These are phyloP conservation scores for Amylostereum areolatum DNA, from an alignment of 1,284 basidiomycete genomes.

Conservation along the genomic window DNA sequence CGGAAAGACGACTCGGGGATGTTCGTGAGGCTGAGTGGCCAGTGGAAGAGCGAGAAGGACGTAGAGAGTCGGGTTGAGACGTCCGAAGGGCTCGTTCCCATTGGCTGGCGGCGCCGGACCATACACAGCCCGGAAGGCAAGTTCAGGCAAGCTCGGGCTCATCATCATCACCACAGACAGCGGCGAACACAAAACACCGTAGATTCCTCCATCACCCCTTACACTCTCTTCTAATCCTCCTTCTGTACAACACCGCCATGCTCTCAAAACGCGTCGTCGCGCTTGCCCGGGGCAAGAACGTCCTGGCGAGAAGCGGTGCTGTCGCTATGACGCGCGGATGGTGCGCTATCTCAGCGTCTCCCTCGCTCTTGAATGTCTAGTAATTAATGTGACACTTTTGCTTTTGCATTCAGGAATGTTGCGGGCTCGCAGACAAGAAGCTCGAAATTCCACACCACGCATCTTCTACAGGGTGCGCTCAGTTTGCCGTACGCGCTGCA, in stretches of 20 bases:
- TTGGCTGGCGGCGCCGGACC: no score
- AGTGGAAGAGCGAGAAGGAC: no score
- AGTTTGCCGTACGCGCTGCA: background rate
- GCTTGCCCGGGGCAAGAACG: constrained; percentile 54
- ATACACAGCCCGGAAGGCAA: no score
- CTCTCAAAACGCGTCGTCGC: constrained; percentile 67
- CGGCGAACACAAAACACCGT: no score
- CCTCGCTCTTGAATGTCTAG: constrained; percentile 4
- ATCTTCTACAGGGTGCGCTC: constrained; percentile 57
- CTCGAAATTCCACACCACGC: constrained; percentile 64
- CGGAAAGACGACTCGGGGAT: no score
- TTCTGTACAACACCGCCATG: constrained; percentile 32
- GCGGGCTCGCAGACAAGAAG: constrained; percentile 39
- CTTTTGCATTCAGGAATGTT: constrained; percentile 33
- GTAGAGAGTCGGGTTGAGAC: no score
- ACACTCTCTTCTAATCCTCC: background rate
- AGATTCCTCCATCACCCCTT: background rate
- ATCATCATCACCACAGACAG: no score
- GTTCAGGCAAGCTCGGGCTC: no score
- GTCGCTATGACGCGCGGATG: constrained; percentile 42
- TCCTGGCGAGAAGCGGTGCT: constrained; percentile 35
- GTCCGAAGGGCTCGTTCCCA: no score
- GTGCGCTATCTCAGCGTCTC: constrained; percentile 29
- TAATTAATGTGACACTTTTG: constrained; percentile 4
- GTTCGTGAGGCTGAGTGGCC: no score